Base-by-base conservation (phyloP, 805 yeast genomes). In the Suhomyces sp. region DNA sequence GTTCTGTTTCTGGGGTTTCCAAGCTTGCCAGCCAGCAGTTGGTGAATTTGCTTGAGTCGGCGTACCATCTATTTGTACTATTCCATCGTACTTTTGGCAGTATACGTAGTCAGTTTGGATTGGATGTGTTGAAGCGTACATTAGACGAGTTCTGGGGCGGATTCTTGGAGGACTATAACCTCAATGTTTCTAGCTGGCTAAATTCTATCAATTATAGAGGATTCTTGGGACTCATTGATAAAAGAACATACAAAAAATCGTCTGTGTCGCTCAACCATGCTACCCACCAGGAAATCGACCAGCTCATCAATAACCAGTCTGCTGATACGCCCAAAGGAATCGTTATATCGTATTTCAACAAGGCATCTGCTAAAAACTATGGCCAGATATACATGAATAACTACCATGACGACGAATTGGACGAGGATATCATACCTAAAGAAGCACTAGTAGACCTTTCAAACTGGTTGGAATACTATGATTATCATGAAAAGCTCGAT, bases 181-280 rank as follows among this genome's bases (percentile, higher is more conserved):
- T 29, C 35, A 46, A 6, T 38, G 61, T 58, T 53, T 17, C 56
- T 70, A 52, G 50, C 15, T 75, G 79, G 79, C 70, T 73, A 29
- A 70, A 71, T 47, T 50, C 58, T 46, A 52, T 72, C 40, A 74
- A 73, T 55, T 66, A 67, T 53, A 59, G 57, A 38, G 79, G 79
- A 5, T 66, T 73, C 40, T 58, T 74, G 27, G 76, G 74, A 2
- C 57, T 71, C 44, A 51, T 72, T 6, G 13, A 15, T 27, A 48
- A 50, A 5, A 52, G 54, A n/a, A 52, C 60, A 22, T 67, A 58
- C 54, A 71, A 70, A 47, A 66, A 60, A 44, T 72, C 77, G 9
- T 63, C 72, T 1, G 46, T 69, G 5, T 57, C 55, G 3, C 33
- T 72, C 12, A 55, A 50, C 24, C 56, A 51, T 6, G 35, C 55